phyloP scores from a whole-genome alignment of 441 rosid genomes.

The Populus hybrid region DNA sequence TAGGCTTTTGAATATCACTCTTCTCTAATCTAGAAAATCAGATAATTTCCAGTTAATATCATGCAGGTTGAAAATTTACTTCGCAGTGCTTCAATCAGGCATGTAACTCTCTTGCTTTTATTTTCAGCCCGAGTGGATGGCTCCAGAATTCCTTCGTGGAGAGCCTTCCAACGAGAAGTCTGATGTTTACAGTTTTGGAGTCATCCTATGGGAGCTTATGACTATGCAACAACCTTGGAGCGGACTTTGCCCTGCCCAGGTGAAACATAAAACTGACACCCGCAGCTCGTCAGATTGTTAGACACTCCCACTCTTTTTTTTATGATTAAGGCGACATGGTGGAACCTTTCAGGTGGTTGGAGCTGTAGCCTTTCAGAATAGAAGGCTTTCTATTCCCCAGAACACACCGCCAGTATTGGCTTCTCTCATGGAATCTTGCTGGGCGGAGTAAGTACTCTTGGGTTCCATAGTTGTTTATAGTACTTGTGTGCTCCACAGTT shows the following conservation, averaged over 20 bases:
- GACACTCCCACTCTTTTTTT: neutral
- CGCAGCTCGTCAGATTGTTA: neutral
- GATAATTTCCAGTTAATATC: constrained; percentile 20
- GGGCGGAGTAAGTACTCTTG: constrained; percentile 67
- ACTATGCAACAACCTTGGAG: constrained; percentile 93
- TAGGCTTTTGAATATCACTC: neutral
- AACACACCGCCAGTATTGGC: constrained; percentile 67
- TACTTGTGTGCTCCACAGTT: neutral
- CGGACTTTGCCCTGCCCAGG: constrained; percentile 96
- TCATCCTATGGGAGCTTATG: constrained; percentile 37
- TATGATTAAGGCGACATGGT: neutral
- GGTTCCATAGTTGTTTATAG: neutral
- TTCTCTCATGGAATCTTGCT: constrained; percentile 95
- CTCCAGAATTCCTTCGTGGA: constrained; percentile 98
- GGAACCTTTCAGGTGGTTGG: constrained; percentile 72
- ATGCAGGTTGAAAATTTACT: constrained; percentile 29
- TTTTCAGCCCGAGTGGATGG: constrained; percentile 99
- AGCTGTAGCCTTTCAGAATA: constrained; percentile 95
- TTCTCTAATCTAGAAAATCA: constrained; percentile 18
- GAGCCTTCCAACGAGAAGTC: constrained; percentile 35
- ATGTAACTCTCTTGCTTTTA: constrained; percentile 39
- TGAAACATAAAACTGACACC: constrained; percentile 11
- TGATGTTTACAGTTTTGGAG: too few species aligned
- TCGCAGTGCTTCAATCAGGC: constrained; percentile 32
- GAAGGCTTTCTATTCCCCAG: constrained; percentile 75